Percentiles rank a stretch among this genome's conserved stretches.
Evolutionary conservation across 129 eudicot genomes (phyloP).

Genomic region (Lactuca saligna): DNA sequence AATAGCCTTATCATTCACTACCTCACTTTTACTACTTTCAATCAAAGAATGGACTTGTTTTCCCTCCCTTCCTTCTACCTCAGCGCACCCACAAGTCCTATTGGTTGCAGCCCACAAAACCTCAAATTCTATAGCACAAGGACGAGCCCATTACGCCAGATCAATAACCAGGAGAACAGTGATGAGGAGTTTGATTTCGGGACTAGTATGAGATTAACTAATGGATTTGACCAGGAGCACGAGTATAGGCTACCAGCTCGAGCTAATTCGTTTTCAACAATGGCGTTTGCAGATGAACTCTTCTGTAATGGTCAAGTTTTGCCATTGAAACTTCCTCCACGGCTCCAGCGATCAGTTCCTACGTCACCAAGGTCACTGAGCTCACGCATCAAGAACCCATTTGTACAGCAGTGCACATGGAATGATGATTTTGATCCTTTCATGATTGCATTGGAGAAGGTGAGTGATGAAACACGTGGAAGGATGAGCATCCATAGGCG

Average conservation of each 20-base stretch:
- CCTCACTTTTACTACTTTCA: slow-evolving; percentile 6
- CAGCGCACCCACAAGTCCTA: slow-evolving; percentile 61
- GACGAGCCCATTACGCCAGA: slow-evolving; percentile 43
- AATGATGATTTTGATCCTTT: slow-evolving; percentile 83
- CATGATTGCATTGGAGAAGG: slow-evolving; percentile 68
- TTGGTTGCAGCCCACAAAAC: slow-evolving; percentile 22
- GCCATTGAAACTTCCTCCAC: slow-evolving; percentile 87
- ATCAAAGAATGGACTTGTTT: slow-evolving; percentile 34
- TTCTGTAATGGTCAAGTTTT: slow-evolving; percentile 55
- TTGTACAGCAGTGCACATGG: slow-evolving; percentile 47
- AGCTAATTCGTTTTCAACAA: slow-evolving; percentile 49
- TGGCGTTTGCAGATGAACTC: slow-evolving; percentile 79
- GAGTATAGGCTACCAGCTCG: slow-evolving; percentile 28
- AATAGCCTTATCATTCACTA: slow-evolving; percentile 1
- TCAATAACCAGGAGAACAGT: not conserved
- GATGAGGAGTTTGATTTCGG: slow-evolving; percentile 47
- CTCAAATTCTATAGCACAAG: slow-evolving; percentile 46
- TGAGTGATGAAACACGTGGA: slow-evolving; percentile 50
- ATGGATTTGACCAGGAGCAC: slow-evolving; percentile 1
- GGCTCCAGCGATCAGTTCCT: slow-evolving; percentile 55
- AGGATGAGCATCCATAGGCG: slow-evolving; percentile 53
- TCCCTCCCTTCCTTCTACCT: slow-evolving; percentile 52
- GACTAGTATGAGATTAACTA: slow-evolving; percentile 33
- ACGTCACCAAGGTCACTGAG: slow-evolving; percentile 51
- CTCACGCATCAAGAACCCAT: slow-evolving; percentile 44